Conservation (phyloP, 2,329 filamentous ascomycete genomes). For the Xylariaceae sp. region DNA sequence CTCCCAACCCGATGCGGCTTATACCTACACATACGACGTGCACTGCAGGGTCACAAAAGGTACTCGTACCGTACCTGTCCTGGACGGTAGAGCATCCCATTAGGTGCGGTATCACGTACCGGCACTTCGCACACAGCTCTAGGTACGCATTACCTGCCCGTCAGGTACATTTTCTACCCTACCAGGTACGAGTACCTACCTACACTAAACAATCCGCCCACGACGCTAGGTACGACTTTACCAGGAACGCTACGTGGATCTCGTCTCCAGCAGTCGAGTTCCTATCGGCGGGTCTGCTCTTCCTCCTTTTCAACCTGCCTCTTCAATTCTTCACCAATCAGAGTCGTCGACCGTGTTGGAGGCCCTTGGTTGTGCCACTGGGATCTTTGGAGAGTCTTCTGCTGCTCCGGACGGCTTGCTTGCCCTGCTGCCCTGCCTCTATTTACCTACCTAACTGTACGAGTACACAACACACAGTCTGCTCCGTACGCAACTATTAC, state of each 20-base stretch:
- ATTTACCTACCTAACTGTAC: not conserved
- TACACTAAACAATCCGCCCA: not conserved
- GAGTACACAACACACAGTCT: not conserved
- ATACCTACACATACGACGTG: not conserved
- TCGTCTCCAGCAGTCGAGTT: conserved; percentile 1
- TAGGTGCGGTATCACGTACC: too few relatives aligned
- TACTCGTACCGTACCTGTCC: too few relatives aligned
- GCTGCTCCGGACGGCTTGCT: too few relatives aligned
- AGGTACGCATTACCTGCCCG: too few relatives aligned
- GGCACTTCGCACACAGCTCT: too few relatives aligned
- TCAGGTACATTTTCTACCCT: too few relatives aligned
- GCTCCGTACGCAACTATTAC: not conserved
- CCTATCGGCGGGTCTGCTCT: conserved; percentile 1
- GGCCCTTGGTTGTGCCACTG: not conserved
- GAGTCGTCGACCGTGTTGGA: not conserved
- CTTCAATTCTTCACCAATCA: conserved; percentile 17
- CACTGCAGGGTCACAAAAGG: too few relatives aligned
- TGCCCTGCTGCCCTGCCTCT: not conserved
- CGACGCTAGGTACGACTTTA: too few relatives aligned
- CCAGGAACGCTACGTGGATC: conserved; percentile 9
- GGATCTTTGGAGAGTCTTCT: too few relatives aligned
- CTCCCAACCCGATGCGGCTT: conserved; percentile 16
- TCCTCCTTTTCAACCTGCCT: conserved; percentile 15
- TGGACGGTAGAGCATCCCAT: too few relatives aligned
- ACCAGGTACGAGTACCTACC: not conserved